Percentiles rank a stretch among this genome's conserved stretches.
phyloP scores from a whole-genome alignment of 2,329 filamentous ascomycete genomes.

The Talaromyces sp. region DNA sequence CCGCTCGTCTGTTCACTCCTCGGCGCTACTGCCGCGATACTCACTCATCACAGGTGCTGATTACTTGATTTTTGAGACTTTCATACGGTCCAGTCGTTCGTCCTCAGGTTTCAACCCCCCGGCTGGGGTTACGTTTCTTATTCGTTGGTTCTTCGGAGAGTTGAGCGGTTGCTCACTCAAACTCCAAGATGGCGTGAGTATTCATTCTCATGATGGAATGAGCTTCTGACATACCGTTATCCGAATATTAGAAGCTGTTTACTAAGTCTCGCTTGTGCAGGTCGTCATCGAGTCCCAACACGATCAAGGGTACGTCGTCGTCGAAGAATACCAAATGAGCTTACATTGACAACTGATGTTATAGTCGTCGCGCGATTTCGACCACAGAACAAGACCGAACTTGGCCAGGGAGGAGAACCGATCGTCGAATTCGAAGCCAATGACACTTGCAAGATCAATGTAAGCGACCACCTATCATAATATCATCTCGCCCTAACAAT shows the following conservation, averaged over 20 bases:
- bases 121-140: constrained; percentile 16
- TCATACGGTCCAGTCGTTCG: constrained; percentile 1
- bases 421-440: constrained; percentile 85
- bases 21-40: background rate
- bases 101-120: constrained; percentile 10
- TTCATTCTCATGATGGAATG: background rate
- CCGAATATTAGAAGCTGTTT: background rate
- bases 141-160: constrained; percentile 11
- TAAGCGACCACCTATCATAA: constrained; percentile 43
- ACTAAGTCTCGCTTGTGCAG: background rate
- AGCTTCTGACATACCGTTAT: background rate
- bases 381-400: constrained; percentile 92
- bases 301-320: constrained; percentile 51
- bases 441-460: constrained; percentile 82
- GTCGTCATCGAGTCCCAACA: constrained; percentile 37
- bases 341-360: constrained; percentile 5
- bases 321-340: background rate
- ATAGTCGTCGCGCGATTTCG: constrained; percentile 93
- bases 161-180: constrained; percentile 16
- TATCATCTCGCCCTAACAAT: constrained; percentile 19
- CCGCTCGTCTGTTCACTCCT: background rate
- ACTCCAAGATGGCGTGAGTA: constrained; percentile 48
- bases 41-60: background rate
- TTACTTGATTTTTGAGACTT: background rate
- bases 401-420: constrained; percentile 82